These are phyloP conservation scores for Barnettozyma californica DNA, from an alignment of 805 yeast species.

Conservation along the genomic window DNA sequence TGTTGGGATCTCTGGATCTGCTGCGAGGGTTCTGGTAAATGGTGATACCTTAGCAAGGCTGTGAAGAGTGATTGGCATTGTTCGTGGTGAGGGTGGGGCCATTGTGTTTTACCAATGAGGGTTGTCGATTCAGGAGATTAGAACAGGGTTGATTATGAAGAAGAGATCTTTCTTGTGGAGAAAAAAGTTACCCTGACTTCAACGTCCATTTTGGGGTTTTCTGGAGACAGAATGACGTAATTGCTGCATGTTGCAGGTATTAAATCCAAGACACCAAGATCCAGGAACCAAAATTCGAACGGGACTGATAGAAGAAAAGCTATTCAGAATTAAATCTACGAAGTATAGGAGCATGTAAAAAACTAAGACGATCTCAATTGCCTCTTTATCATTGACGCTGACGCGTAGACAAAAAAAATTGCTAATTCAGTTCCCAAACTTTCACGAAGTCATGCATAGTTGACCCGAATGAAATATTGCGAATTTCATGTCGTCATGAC, in stretches of 20 bases:
- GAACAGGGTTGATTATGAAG: too few species aligned
- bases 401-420: background rate
- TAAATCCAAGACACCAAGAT: too few species aligned
- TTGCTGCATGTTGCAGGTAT: too few species aligned
- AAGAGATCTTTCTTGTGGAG: background rate
- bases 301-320: too few species aligned
- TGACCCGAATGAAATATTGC: background rate
- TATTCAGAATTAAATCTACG: too few species aligned
- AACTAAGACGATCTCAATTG: too few species aligned
- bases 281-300: too few species aligned
- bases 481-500: background rate
- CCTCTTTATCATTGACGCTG: background rate
- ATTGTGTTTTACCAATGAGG: background rate
- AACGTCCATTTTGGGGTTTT: too few species aligned
- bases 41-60: conserved; percentile 12
- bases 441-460: too few species aligned
- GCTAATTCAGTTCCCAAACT: background rate
- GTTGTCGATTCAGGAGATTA: too few species aligned
- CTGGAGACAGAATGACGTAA: too few species aligned
- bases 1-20: conserved; percentile 29
- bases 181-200: background rate
- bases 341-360: too few species aligned
- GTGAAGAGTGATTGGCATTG: conserved; percentile 6
- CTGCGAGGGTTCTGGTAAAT: conserved; percentile 9
- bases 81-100: background rate